These are phyloP conservation scores for Arthroderma sp. DNA, from an alignment of 2,329 filamentous ascomycete species.

Conservation along the genomic window DNA sequence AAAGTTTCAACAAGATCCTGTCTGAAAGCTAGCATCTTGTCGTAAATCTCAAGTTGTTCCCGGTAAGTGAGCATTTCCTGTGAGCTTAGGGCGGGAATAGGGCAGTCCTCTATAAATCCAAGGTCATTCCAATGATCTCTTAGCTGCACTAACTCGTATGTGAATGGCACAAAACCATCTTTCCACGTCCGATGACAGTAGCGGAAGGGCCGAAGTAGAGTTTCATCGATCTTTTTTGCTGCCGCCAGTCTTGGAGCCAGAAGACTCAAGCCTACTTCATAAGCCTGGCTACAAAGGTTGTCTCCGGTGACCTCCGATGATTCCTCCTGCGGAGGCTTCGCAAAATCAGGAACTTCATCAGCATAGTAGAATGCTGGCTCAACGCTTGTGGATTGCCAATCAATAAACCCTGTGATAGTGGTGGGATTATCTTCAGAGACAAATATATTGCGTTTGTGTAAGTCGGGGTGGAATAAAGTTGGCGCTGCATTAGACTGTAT, in stretches of 20 bases:
- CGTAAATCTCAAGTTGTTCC: slow-evolving; percentile 13
- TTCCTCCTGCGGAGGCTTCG: slow-evolving; percentile 21
- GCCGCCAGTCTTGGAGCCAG: slow-evolving; percentile 12
- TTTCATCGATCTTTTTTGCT: slow-evolving; percentile 25
- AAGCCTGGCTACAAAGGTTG: slow-evolving; percentile 23
- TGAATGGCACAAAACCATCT: slow-evolving; percentile 30
- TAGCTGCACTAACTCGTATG: slow-evolving; percentile 32
- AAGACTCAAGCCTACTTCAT: slow-evolving; percentile 15
- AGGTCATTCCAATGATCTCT: slow-evolving; percentile 28
- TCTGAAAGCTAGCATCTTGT: slow-evolving; percentile 11
- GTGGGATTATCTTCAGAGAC: slow-evolving; percentile 30
- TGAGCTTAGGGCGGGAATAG: slow-evolving; percentile 9
- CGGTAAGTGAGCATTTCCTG: slow-evolving; percentile 13
- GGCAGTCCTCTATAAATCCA: slow-evolving; percentile 23
- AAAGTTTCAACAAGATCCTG: slow-evolving; percentile 14
- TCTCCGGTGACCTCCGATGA: slow-evolving; percentile 9
- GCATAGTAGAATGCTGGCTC: slow-evolving; percentile 16
- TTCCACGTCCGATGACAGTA: slow-evolving; percentile 34
- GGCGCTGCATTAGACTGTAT: slow-evolving; percentile 22
- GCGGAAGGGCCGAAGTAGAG: slow-evolving; percentile 28
- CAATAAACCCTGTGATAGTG: slow-evolving; percentile 17
- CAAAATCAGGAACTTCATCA: slow-evolving; percentile 31
- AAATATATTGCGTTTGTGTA: slow-evolving; percentile 35
- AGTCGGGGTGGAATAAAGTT: slow-evolving; percentile 30
- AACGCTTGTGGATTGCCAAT: slow-evolving; percentile 22